These are phyloP conservation scores for Tolypocladium capitatum DNA, from an alignment of 2,329 filamentous ascomycete genomes.

Conservation along the genomic window DNA sequence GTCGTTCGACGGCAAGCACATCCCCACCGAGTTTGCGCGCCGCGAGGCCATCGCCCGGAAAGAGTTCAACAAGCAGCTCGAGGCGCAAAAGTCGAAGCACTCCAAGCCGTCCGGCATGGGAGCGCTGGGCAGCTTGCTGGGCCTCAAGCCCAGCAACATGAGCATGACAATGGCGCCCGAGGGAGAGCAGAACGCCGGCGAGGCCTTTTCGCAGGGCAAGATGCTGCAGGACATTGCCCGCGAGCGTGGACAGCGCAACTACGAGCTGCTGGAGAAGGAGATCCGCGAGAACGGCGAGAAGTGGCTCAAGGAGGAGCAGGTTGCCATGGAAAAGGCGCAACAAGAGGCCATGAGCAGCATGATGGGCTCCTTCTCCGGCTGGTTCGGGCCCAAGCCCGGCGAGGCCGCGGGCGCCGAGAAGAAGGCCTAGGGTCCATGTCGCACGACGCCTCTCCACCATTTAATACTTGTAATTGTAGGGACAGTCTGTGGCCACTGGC, in stretches of 20 bases:
- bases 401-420: constrained; percentile 3
- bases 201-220: constrained; percentile 82
- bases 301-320: constrained; percentile 89
- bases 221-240: constrained; percentile 93
- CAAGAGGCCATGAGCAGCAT: constrained; percentile 87
- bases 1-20: constrained; percentile 79
- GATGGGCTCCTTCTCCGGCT: constrained; percentile 55
- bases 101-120: constrained; percentile 47
- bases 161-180: constrained; percentile 46
- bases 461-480: not conserved
- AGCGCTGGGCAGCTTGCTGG: constrained; percentile 58
- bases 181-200: constrained; percentile 56
- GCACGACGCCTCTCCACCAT: not conserved
- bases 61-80: constrained; percentile 69
- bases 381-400: constrained; percentile 12
- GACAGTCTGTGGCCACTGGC: not conserved
- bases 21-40: constrained; percentile 78
- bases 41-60: constrained; percentile 76
- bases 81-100: constrained; percentile 50
- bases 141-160: constrained; percentile 59
- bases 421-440: constrained; percentile 4
- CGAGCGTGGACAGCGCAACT: constrained; percentile 81
- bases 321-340: constrained; percentile 74
- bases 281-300: constrained; percentile 88
- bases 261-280: constrained; percentile 78